These are phyloP conservation scores for Microbotryum violaceum DNA, from an alignment of 1,284 basidiomycete genomes.

Conservation along the genomic window DNA sequence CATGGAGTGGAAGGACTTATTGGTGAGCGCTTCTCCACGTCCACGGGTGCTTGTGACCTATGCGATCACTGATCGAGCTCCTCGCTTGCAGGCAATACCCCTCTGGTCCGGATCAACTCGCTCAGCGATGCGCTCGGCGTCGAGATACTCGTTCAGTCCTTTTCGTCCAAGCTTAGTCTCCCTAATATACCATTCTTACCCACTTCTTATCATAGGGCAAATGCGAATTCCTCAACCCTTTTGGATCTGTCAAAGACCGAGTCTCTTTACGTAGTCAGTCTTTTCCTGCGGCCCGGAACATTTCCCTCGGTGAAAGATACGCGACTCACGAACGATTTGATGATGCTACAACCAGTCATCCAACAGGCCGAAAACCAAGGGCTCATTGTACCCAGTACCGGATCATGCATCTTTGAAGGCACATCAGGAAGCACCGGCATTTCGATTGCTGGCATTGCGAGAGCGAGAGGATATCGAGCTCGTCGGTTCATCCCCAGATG, in stretches of 20 bases:
- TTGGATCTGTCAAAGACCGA: slow-evolving; percentile 94
- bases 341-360: slow-evolving; percentile 56
- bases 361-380: slow-evolving; percentile 83
- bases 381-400: slow-evolving; percentile 73
- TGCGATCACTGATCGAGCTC: slow-evolving; percentile 2
- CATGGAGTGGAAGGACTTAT: slow-evolving; percentile 50
- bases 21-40: slow-evolving; percentile 47
- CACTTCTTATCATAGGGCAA: slow-evolving; percentile 54
- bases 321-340: too few species aligned
- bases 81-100: slow-evolving; percentile 69
- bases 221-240: slow-evolving; percentile 89
- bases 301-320: too few species aligned
- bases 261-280: slow-evolving; percentile 77
- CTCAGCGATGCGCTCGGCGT: slow-evolving; percentile 83
- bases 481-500: slow-evolving; percentile 43
- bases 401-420: slow-evolving; percentile 92
- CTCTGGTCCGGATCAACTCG: slow-evolving; percentile 82
- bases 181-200: background rate
- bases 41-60: too few species aligned
- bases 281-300: too few species aligned
- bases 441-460: slow-evolving; percentile 81
- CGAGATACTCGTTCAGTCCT: slow-evolving; percentile 61
- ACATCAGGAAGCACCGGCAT: slow-evolving; percentile 97
- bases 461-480: slow-evolving; percentile 53
- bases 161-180: background rate